Percentiles rank a stretch among this genome's conserved stretches.
Evolutionary conservation across 192 early-diverging fungal genomes (phyloP).

Genomic region (Pilaira anomala): DNA sequence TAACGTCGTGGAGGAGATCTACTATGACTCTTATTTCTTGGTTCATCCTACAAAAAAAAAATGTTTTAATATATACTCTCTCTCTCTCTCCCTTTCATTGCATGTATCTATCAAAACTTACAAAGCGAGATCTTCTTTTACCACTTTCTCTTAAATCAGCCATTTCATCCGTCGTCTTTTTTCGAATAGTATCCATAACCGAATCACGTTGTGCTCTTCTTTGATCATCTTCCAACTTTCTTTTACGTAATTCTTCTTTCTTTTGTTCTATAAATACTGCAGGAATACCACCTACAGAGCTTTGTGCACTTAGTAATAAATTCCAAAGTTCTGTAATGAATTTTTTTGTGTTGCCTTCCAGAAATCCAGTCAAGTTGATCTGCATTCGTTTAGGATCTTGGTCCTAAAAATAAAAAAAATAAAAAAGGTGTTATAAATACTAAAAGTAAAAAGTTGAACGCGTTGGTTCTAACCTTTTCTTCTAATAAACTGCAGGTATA

Average conservation of each 20-base stretch:
- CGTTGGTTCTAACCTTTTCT: constrained; percentile 66
- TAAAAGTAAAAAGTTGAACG: background rate
- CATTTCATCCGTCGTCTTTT: background rate
- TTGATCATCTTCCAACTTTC: constrained; percentile 38
- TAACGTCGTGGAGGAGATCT: constrained; percentile 13
- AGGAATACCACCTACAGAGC: constrained; percentile 79
- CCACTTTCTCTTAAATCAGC: constrained; percentile 3
- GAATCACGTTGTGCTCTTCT: background rate
- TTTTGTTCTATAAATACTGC: constrained; percentile 79
- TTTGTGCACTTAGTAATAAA: constrained; percentile 87
- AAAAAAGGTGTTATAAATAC: background rate
- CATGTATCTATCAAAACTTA: background rate
- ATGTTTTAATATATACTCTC: background rate
- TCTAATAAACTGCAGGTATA: constrained; percentile 84
- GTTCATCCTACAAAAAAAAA: background rate
- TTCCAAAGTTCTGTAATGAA: constrained; percentile 92
- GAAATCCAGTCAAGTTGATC: constrained; percentile 92
- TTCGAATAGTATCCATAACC: constrained; percentile 20
- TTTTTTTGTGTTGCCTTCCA: constrained; percentile 72
- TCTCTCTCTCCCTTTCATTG: background rate
- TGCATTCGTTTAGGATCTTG: constrained; percentile 91
- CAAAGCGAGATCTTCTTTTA: constrained; percentile 15
- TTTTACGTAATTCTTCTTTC: constrained; percentile 70
- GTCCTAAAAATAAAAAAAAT: constrained; percentile 36
- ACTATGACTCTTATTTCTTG: constrained; percentile 17